A percentile compares a stretch with the other conserved stretches of the same genome.
phyloP scores from a whole-genome alignment of 352 stramenopile genomes.

The Pythium dissimile region DNA sequence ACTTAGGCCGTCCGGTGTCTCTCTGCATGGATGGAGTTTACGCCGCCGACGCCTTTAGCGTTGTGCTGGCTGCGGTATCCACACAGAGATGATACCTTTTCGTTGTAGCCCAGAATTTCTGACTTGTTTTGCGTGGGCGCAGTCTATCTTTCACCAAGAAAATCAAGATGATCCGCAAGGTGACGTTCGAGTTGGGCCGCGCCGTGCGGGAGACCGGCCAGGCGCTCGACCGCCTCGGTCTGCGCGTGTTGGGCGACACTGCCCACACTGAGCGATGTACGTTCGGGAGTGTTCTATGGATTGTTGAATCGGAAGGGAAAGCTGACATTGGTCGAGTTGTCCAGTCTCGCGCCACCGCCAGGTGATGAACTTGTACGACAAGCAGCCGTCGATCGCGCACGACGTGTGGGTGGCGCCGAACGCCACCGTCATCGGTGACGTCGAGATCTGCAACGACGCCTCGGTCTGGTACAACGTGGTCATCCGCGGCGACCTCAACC shows the following conservation, averaged over 20 bases:
- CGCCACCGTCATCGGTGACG: conserved; percentile 95
- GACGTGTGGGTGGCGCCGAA: conserved; percentile 95
- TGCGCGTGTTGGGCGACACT: conserved; percentile 85
- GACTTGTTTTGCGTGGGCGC: no score
- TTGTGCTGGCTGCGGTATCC: no score
- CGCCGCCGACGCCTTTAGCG: no score
- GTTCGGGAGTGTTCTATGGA: conserved; percentile 3
- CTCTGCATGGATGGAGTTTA: no score
- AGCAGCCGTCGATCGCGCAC: conserved; percentile 87
- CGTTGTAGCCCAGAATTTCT: no score
- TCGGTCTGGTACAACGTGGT: conserved; percentile 97
- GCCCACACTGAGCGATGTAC: conserved; percentile 91
- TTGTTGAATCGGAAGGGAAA: background rate
- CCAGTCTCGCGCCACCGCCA: conserved; percentile 91
- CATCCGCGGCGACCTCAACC: conserved; percentile 91
- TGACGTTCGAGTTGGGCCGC: conserved; percentile 88
- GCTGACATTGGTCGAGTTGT: background rate
- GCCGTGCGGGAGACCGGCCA: conserved; percentile 95
- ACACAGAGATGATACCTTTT: no score
- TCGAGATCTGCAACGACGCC: conserved; percentile 92
- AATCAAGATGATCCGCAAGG: conserved; percentile 85
- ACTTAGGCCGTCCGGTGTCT: no score
- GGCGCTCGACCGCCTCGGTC: conserved; percentile 92
- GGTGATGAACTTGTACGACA: conserved; percentile 92
- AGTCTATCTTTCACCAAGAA: conserved; percentile 13